A percentile compares a stretch with the other conserved stretches of the same genome.
phyloP scores from a whole-genome alignment of 139 green algal genomes.

The Pseudopediastrum boryanum region DNA sequence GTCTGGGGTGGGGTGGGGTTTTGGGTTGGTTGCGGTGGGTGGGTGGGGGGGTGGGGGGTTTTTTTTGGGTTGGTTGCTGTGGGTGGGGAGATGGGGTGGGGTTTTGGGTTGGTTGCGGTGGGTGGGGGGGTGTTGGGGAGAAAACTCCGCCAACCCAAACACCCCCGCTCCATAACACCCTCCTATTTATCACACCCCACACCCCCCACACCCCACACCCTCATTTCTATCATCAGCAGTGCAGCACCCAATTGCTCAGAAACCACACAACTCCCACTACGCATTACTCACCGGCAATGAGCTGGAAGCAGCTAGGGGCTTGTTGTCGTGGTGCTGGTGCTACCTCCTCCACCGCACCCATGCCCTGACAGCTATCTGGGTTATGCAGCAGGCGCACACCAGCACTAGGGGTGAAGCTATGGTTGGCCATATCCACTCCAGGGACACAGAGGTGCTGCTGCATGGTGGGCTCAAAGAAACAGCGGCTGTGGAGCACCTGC shows the following conservation, averaged over 20 bases:
- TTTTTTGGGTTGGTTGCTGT: too few relatives aligned
- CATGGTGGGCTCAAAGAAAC: slow-evolving; percentile 45
- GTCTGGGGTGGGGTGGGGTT: too few relatives aligned
- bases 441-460: slow-evolving; percentile 50
- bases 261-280: neutral
- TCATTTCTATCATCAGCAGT: too few relatives aligned
- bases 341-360: slow-evolving; percentile 50
- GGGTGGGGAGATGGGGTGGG: too few relatives aligned
- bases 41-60: too few relatives aligned
- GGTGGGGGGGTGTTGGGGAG: too few relatives aligned
- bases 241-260: neutral
- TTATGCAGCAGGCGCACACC: slow-evolving; percentile 44
- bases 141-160: too few relatives aligned
- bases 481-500: slow-evolving; percentile 55
- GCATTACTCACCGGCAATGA: slow-evolving; percentile 26
- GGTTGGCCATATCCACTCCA: slow-evolving; percentile 60
- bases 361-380: slow-evolving; percentile 44
- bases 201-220: too few relatives aligned
- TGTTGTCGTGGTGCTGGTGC: neutral
- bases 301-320: slow-evolving; percentile 22
- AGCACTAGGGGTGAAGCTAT: slow-evolving; percentile 39
- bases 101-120: too few relatives aligned
- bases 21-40: too few relatives aligned
- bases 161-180: too few relatives aligned
- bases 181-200: too few relatives aligned